A percentile compares a stretch with the other conserved stretches of the same genome.
Conservation (phyloP, 2,329 filamentous ascomycete species). For the Neonectria faginata region DNA sequence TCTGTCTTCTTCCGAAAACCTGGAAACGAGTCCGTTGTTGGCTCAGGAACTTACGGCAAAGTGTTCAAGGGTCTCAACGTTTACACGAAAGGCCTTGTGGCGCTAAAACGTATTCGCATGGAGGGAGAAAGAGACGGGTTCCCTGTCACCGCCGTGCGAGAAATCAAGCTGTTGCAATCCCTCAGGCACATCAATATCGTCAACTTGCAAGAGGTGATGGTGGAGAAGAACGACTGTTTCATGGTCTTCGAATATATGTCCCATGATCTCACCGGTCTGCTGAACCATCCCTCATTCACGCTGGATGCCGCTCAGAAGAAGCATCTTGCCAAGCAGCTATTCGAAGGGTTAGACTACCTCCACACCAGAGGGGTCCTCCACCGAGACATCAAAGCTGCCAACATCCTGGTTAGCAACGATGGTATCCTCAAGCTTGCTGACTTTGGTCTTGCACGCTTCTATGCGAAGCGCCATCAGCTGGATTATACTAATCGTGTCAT, state of each 20-base stretch:
- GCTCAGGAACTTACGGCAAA: constrained; percentile 95
- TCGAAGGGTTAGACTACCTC: constrained; percentile 92
- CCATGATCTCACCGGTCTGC: constrained; percentile 92
- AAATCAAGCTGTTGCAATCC: constrained; percentile 92
- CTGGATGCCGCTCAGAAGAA: constrained; percentile 90
- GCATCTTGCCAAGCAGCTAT: constrained; percentile 90
- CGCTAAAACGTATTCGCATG: constrained; percentile 92
- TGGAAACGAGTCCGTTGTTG: constrained; percentile 96
- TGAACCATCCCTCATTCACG: constrained; percentile 93
- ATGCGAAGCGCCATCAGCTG: constrained; percentile 88
- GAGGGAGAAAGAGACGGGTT: constrained; percentile 92
- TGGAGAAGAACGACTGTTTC: constrained; percentile 97
- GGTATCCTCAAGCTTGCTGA: constrained; percentile 94
- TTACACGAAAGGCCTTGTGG: constrained; percentile 86
- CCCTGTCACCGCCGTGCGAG: constrained; percentile 88
- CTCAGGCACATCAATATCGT: constrained; percentile 86
- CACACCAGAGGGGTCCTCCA: constrained; percentile 94
- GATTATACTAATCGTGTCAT: constrained; percentile 99
- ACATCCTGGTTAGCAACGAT: constrained; percentile 91
- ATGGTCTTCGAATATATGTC: constrained; percentile 99
- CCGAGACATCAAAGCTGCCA: constrained; percentile 97
- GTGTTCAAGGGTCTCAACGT: constrained; percentile 95
- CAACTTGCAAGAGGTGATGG: constrained; percentile 91
- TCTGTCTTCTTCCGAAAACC: constrained; percentile 96
- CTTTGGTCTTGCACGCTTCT: constrained; percentile 96